Base-by-base conservation (phyloP, 805 yeast genomes). In the Yarrowia sp. region DNA sequence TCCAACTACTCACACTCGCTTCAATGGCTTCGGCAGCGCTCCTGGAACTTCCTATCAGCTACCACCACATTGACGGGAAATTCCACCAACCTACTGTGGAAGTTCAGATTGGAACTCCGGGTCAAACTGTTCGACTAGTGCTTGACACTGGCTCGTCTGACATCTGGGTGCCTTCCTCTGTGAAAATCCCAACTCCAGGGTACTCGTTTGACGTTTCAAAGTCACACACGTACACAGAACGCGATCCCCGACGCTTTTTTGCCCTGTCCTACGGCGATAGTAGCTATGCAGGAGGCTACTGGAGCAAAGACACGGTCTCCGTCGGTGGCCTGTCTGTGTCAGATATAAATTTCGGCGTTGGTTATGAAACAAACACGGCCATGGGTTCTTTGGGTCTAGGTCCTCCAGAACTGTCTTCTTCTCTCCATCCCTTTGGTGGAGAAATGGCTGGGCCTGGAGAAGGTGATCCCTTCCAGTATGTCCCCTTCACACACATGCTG, bases 1-100 rank as follows among this genome's bases (percentile, higher is more conserved):
- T 50, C 55, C 55, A 50, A 50, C 55, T 50, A 50, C 55, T 50
- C 13, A 50, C 55, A 8, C 55, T 50, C 55, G 55, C 17, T 50
- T n/a, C 55, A 2, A 15, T 50, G 24, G 39, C 55, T 17, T 34
- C 55, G 10, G 38, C 55, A 2, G 15, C 55, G 5, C 55, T 50
- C 5, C 15, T 17, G 7, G 40, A 50, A 15, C 40, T 30, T 9
- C 55, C 55, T 13, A n/a, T 34, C 17, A 14, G 24, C 14, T 50
- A 9, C 40, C n/a, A 24, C 6, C 20, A 34, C 47, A 17, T 10
- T 7, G 15, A 12, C 55, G 9, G n/a, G 10, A 24, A 33, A n/a
- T 50, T 15, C 55, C 10, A 50, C 17, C 30, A 24, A 24, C 30
- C 30, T 5, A 33, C 39, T 20, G 10, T 50, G 10, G 10, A 34